These are phyloP conservation scores for Aspergillus eucalypticola DNA, from an alignment of 2,329 filamentous ascomycete species.

Conservation along the genomic window DNA sequence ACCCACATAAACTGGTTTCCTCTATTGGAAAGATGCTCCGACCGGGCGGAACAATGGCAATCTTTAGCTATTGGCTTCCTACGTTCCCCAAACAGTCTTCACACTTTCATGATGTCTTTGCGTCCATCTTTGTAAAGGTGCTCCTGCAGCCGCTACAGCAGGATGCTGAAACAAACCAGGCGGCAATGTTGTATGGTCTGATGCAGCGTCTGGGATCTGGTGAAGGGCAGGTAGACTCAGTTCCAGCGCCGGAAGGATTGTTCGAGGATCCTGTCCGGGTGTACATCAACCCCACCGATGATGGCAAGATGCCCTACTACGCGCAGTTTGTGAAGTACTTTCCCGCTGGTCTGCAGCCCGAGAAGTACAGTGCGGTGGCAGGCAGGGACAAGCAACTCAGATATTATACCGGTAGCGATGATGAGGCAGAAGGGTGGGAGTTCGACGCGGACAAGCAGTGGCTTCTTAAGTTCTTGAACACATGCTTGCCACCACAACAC, in stretches of 20 bases:
- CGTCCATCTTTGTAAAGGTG: neutral
- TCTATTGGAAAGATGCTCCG: neutral
- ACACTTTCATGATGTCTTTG: neutral
- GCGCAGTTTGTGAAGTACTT: neutral
- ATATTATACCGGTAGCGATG: neutral
- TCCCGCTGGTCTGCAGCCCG: neutral
- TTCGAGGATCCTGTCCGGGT: neutral
- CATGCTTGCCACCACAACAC: neutral
- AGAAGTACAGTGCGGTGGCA: neutral
- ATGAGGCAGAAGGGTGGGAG: neutral
- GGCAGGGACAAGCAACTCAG: neutral
- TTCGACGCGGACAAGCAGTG: neutral
- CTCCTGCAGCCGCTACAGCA: neutral
- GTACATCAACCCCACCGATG: neutral
- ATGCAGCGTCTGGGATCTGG: neutral
- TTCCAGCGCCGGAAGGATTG: neutral
- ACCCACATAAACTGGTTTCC: neutral
- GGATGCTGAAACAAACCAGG: neutral
- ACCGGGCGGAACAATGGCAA: neutral
- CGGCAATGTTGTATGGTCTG: too few species aligned
- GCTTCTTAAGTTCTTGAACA: neutral
- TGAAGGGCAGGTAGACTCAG: neutral
- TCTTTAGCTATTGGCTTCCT: neutral
- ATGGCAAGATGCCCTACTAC: neutral
- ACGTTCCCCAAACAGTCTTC: neutral